Percentiles rank a stretch among this genome's conserved stretches.
Evolutionary conservation across 2,329 filamentous ascomycete genomes (phyloP).

Genomic region (Dactylellina leptospora): DNA sequence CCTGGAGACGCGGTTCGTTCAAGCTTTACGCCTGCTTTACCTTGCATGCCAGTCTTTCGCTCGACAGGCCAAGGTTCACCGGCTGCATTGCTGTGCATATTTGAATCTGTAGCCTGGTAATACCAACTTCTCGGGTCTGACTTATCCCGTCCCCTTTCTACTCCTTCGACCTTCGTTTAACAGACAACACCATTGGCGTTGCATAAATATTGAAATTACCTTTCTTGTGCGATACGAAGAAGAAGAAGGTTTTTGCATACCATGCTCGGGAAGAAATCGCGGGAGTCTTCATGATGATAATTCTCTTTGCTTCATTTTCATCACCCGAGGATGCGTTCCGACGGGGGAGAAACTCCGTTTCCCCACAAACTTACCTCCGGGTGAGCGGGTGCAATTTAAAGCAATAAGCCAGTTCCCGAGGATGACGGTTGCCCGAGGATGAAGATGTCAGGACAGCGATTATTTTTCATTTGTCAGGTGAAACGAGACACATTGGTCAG

Average conservation of each 20-base stretch:
- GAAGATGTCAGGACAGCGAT: not conserved
- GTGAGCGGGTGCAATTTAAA: constrained; percentile 22
- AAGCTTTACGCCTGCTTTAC: constrained; percentile 5
- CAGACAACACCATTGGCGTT: constrained; percentile 11
- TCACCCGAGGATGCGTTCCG: constrained; percentile 38
- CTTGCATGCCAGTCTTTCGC: constrained; percentile 9
- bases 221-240: not conserved
- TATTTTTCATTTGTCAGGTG: not conserved
- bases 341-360: constrained; percentile 22
- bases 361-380: constrained; percentile 23
- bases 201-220: constrained; percentile 9
- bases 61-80: constrained; percentile 26
- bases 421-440: not conserved
- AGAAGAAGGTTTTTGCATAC: constrained; percentile 15
- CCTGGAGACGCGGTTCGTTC: constrained; percentile 2
- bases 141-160: constrained; percentile 4
- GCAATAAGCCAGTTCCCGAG: constrained; percentile 9
- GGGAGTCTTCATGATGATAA: constrained; percentile 6
- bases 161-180: constrained; percentile 12
- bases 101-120: constrained; percentile 30
- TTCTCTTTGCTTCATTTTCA: constrained; percentile 6
- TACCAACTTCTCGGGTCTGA: constrained; percentile 43
- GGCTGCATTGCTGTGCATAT: constrained; percentile 20
- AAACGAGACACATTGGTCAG: constrained; percentile 28
- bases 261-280: constrained; percentile 6